These are phyloP conservation scores for Camellia oleifera DNA, from an alignment of 179 eudicot species.

Conservation along the genomic window DNA sequence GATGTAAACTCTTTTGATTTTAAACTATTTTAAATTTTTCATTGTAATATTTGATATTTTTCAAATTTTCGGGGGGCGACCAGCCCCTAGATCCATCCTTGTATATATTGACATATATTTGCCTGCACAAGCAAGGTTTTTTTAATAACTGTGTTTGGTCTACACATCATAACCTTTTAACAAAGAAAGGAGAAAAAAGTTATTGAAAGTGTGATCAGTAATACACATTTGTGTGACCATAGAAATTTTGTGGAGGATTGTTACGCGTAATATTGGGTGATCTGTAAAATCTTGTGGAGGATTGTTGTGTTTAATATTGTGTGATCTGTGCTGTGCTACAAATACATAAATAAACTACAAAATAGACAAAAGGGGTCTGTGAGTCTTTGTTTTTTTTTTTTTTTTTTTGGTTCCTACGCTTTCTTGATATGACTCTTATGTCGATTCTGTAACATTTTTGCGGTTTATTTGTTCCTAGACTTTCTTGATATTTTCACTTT, in stretches of 20 bases:
- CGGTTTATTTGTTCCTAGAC: too few species aligned
- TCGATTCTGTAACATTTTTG: too few species aligned
- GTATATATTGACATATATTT: background rate
- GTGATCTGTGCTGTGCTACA: background rate
- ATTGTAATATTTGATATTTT: too few species aligned
- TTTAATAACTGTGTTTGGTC: background rate
- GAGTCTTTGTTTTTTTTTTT: too few species aligned
- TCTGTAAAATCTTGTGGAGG: too few species aligned
- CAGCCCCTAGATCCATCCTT: too few species aligned
- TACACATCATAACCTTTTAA: background rate
- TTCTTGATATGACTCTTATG: too few species aligned
- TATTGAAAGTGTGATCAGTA: background rate
- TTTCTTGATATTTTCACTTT: too few species aligned
- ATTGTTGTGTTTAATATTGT: background rate
- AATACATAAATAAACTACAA: background rate
- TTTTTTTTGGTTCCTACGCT: too few species aligned
- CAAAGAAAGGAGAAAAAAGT: background rate
- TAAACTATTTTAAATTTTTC: too few species aligned
- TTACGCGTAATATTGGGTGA: background rate
- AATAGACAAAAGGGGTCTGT: background rate
- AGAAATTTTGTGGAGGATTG: background rate
- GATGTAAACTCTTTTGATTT: too few species aligned
- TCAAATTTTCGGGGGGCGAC: too few species aligned
- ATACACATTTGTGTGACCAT: background rate
- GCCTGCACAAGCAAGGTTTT: slow-evolving; percentile 16